Base-by-base conservation (phyloP, 441 rosid species). In the Aquilaria agallochum region DNA sequence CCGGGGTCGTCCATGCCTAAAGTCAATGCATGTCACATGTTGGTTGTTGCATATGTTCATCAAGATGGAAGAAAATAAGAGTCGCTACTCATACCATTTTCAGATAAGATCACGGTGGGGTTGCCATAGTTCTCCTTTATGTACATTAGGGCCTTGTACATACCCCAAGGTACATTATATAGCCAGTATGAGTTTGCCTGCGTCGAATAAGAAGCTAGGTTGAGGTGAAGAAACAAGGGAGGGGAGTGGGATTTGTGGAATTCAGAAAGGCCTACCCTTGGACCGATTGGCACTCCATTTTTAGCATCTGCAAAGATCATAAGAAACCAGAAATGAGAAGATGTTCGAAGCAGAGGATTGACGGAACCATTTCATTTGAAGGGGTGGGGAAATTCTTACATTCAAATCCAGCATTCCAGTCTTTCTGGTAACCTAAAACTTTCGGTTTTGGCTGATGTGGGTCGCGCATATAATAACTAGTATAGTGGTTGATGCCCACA, bases 1-100 rank as follows among this genome's bases (percentile, higher is more conserved):
- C 92, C 99, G 0, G 93, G 90, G 58, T 95, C 88, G 72, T 92
- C 99, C 96, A 89, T 92, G 31, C 99, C 98, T 95, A 63, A 51
- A 60, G 55, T 6, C 51, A 40, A 50, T 12, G 2, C 14, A n/a
- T 53, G 12, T 9, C 20, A 20, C 20, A 20, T 20, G 20, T 20
- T 20, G 20, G 20, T 20, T 20, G 32, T 9, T 51, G 9, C 34
- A 34, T 7, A 53, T 14, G n/a, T 14, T 49, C 50, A 59, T 36
- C n/a, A 20, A 20, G 20, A 70, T 44, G 36, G 14, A 14, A 59
- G 59, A 33, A 36, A 52, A 60, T 27, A 15, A 30, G 12, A 55
- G 31, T 64, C 6, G 9, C 5, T 60, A 13, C 2, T 60, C 50
- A 9, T 80, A 92, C 99, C 97, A 55, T 95, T 95, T 80, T 95